These are phyloP conservation scores for Chrysanthemum makinoi DNA, from an alignment of 129 eudicot species.

Conservation along the genomic window DNA sequence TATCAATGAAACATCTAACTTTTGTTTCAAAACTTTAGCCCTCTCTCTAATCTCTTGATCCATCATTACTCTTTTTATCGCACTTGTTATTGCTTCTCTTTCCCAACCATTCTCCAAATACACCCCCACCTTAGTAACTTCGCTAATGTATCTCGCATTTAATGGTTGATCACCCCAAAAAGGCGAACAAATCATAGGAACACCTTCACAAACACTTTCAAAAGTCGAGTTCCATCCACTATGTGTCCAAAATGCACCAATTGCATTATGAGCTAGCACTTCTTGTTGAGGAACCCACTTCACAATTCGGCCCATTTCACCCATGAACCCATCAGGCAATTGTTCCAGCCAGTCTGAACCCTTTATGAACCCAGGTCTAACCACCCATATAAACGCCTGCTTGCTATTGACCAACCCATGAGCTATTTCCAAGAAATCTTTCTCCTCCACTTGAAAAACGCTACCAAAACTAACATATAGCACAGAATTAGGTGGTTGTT, in stretches of 20 bases:
- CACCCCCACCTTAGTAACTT: slow-evolving; percentile 39
- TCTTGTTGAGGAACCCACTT: slow-evolving; percentile 59
- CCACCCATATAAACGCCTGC: slow-evolving; percentile 46
- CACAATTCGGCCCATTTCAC: slow-evolving; percentile 40
- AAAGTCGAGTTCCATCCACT: slow-evolving; percentile 62
- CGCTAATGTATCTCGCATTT: slow-evolving; percentile 35
- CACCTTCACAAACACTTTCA: slow-evolving; percentile 54
- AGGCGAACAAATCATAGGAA: slow-evolving; percentile 51
- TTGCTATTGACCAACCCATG: slow-evolving; percentile 44
- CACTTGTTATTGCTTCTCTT: slow-evolving; percentile 29
- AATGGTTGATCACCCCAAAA: slow-evolving; percentile 39
- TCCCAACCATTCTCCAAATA: slow-evolving; percentile 29
- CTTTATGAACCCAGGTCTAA: slow-evolving; percentile 33
- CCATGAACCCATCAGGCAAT: slow-evolving; percentile 29
- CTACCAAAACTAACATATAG: slow-evolving; percentile 60
- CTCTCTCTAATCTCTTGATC: slow-evolving; percentile 33
- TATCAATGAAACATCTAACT: slow-evolving; percentile 7
- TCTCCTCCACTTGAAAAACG: slow-evolving; percentile 18
- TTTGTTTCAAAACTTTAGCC: slow-evolving; percentile 27
- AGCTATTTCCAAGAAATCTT: slow-evolving; percentile 40
- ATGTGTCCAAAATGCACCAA: slow-evolving; percentile 50
- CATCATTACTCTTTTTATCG: slow-evolving; percentile 35
- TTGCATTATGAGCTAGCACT: slow-evolving; percentile 45
- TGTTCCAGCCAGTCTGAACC: slow-evolving; percentile 31
- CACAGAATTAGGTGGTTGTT: slow-evolving; percentile 42